Conservation (phyloP, 805 yeast genomes). For the Yamadazyma scolyti region DNA sequence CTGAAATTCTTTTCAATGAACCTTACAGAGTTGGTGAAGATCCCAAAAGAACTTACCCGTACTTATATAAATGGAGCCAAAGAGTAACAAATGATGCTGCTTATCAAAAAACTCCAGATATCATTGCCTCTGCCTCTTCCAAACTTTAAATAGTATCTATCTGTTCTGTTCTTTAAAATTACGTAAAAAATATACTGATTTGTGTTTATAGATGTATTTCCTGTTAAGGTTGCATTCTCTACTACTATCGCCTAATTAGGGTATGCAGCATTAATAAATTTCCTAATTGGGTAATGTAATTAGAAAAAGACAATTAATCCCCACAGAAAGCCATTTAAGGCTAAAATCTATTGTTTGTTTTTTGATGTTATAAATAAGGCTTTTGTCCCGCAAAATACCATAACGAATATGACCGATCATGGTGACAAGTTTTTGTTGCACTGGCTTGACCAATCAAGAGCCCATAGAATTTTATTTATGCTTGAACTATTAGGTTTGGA, state of each 20-base stretch:
- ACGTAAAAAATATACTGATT: no score
- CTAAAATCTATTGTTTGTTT: no score
- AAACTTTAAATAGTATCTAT: no score
- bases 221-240: no score
- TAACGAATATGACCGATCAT: slow-evolving; percentile 7
- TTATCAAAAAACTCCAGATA: slow-evolving; percentile 4
- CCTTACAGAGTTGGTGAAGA: slow-evolving; percentile 15
- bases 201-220: background rate
- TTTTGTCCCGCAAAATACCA: no score
- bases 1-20: slow-evolving; percentile 20
- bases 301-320: no score
- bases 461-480: slow-evolving; percentile 61
- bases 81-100: slow-evolving; percentile 4
- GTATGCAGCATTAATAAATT: no score
- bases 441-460: slow-evolving; percentile 53
- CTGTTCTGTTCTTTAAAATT: no score
- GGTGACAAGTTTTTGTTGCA: slow-evolving; percentile 14
- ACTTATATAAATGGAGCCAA: slow-evolving; percentile 21
- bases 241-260: background rate
- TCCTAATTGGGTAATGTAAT: slow-evolving; percentile 10
- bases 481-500: slow-evolving; percentile 57
- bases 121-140: slow-evolving; percentile 1
- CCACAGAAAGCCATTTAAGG: no score
- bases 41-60: slow-evolving; percentile 15
- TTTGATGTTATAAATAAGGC: no score